A percentile compares a stretch with the other conserved stretches of the same genome.
Conservation (phyloP, 345 rosid genomes). For the Erysimum cheiranthoides region DNA sequence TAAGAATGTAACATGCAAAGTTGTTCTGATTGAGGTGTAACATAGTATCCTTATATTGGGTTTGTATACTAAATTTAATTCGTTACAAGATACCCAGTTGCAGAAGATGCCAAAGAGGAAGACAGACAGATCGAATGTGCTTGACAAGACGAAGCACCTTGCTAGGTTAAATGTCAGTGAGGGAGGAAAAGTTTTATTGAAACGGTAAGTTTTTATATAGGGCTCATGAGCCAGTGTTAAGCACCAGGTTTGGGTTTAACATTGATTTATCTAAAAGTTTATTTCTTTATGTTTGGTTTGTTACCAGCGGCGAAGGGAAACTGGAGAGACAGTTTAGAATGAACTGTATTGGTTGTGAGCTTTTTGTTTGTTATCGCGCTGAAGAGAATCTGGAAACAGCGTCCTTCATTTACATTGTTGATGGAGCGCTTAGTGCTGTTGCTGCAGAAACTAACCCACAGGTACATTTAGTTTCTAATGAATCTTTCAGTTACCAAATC, state of each 20-base stretch:
- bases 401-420: constrained; percentile 76
- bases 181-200: constrained; percentile 86
- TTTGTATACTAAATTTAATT: constrained; percentile 49
- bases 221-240: neutral
- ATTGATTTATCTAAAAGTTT: neutral
- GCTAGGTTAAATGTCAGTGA: constrained; percentile 76
- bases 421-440: constrained; percentile 83
- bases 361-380: constrained; percentile 90
- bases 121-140: constrained; percentile 87
- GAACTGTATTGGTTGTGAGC: constrained; percentile 90
- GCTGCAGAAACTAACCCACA: constrained; percentile 96
- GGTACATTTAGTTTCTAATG: constrained; percentile 46
- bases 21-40: neutral
- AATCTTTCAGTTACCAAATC: neutral
- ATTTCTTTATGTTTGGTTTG: constrained; percentile 14
- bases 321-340: constrained; percentile 97
- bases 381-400: constrained; percentile 84
- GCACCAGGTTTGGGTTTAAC: neutral
- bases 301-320: constrained; percentile 84
- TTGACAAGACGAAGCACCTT: constrained; percentile 94
- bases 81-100: constrained; percentile 86
- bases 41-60: constrained; percentile 9
- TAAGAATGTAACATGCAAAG: constrained; percentile 14
- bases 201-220: constrained; percentile 54
- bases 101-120: constrained; percentile 98